These are phyloP conservation scores for Epithemia pelagica DNA, from an alignment of 108 stramenopile species.

Conservation along the genomic window DNA sequence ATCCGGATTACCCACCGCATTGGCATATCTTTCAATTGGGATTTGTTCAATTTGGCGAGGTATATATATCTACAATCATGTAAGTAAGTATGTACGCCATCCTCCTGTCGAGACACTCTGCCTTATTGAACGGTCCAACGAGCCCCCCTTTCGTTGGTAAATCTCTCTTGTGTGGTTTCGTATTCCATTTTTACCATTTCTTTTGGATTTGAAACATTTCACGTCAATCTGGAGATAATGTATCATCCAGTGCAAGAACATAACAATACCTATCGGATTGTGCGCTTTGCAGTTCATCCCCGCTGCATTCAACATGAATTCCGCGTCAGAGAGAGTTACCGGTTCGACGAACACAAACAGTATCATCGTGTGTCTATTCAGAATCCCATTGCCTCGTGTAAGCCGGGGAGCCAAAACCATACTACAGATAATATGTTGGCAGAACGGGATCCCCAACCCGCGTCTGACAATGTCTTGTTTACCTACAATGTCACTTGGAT, in stretches of 20 bases:
- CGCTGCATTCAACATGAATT: conserved; percentile 85
- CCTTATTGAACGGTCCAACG: too few relatives aligned
- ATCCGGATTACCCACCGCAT: too few relatives aligned
- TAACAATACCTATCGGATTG: conserved; percentile 24
- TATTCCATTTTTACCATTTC: conserved; percentile 38
- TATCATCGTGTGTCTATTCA: conserved; percentile 45
- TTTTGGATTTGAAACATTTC: conserved; percentile 83
- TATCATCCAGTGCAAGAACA: conserved; percentile 60
- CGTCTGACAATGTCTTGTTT: conserved; percentile 61
- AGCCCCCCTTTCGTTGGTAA: too few relatives aligned
- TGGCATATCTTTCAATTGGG: conserved; percentile 96
- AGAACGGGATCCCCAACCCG: conserved; percentile 40
- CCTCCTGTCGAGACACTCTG: too few relatives aligned
- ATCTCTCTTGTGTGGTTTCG: conserved; percentile 85
- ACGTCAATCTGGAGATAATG: conserved; percentile 81
- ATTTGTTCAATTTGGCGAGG: too few relatives aligned
- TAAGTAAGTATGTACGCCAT: conserved; percentile 36
- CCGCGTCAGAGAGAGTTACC: too few relatives aligned
- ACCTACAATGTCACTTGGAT: conserved; percentile 88
- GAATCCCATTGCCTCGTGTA: conserved; percentile 48
- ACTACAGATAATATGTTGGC: conserved; percentile 60
- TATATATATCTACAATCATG: conserved; percentile 47
- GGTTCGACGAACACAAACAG: neutral
- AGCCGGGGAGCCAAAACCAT: conserved; percentile 26
- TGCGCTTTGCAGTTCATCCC: conserved; percentile 86